Evolutionary conservation across 1,139 yeast species (phyloP), one percentile per base, ranked within the genome.

Genomic region (Blastobotrys petasosporus): DNA sequence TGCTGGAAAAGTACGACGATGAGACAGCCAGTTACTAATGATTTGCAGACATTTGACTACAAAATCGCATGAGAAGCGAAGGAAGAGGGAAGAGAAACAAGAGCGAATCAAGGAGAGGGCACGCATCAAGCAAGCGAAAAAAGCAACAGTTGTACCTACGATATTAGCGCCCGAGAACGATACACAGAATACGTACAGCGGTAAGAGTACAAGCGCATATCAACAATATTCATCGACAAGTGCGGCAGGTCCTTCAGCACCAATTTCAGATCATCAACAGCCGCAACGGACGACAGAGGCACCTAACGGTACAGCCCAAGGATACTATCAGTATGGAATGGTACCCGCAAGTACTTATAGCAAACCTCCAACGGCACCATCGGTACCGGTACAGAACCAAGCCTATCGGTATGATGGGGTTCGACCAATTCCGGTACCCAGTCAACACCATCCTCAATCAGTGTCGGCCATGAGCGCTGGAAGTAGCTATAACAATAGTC

Each of bases 31-130:
- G 29, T 9, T 20, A n/a, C 16, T 32, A 12, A 28, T 41, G 28
- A 30, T 13, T 6, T 11, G 10, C 16, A 52, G 55, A 38, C 64
- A 60, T 39, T 40, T 57, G 48, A 52, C 55, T 10, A 57, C 61
- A 1, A 58, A 57, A 37, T 51, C 62, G 4, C 63, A 60, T 41
- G 63, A 59, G 41, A 56, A 55, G 43, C 51, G 62, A 9, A 50
- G 51, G 42, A 48, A 49, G 39, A 51, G 60, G 6, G 61, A 57
- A 36, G 42, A 39, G 15, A 46, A 42, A 34, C 41, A 42, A 31
- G 29, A 20, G 20, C 30, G 25, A 10, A 20, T 34, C 16, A 33
- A 46, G 20, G 45, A 41, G 9, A 30, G 20, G 36, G 37, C 42
- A 5, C 30, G 28, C 7, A 2, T 13, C 4, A 37, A 35, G 31